phyloP scores from a whole-genome alignment of 129 eudicot genomes.

The Ambrosia trifida region DNA sequence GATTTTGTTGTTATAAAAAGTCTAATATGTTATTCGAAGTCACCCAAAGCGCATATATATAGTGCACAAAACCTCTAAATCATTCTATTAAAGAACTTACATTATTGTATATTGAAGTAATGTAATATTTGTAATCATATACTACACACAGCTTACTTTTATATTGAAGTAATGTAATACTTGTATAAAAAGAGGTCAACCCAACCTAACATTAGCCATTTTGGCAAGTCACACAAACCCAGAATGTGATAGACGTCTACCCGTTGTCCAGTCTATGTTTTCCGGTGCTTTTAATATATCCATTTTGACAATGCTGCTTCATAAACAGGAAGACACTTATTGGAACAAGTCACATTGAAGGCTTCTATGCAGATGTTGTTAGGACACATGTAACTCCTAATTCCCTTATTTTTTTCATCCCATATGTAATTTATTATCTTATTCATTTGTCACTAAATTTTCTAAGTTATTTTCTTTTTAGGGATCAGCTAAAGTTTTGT shows the following conservation, averaged over 20 bases:
- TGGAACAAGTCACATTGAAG: constrained; percentile 71
- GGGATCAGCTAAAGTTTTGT: constrained; percentile 79
- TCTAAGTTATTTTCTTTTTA: constrained; percentile 23
- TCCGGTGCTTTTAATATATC: neutral
- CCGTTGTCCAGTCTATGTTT: neutral
- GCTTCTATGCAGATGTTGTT: constrained; percentile 60
- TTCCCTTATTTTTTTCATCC: neutral
- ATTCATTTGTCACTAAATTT: neutral
- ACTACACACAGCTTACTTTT: neutral
- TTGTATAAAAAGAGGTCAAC: neutral
- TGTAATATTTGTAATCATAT: neutral
- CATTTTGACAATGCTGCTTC: constrained; percentile 5
- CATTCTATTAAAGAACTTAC: neutral
- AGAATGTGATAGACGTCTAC: neutral
- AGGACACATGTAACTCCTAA: constrained; percentile 54
- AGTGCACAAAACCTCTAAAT: neutral
- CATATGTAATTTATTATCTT: neutral
- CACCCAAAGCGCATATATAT: neutral
- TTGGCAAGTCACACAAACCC: neutral
- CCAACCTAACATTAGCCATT: neutral
- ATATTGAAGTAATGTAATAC: no score
- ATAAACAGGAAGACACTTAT: constrained; percentile 74
- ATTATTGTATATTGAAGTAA: neutral
- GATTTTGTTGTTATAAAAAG: neutral
- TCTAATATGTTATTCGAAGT: neutral